Percentiles rank a stretch among this genome's conserved stretches.
These are phyloP conservation scores for Geranomyces variabilis DNA, from an alignment of 192 early-diverging fungal species.

Conservation along the genomic window DNA sequence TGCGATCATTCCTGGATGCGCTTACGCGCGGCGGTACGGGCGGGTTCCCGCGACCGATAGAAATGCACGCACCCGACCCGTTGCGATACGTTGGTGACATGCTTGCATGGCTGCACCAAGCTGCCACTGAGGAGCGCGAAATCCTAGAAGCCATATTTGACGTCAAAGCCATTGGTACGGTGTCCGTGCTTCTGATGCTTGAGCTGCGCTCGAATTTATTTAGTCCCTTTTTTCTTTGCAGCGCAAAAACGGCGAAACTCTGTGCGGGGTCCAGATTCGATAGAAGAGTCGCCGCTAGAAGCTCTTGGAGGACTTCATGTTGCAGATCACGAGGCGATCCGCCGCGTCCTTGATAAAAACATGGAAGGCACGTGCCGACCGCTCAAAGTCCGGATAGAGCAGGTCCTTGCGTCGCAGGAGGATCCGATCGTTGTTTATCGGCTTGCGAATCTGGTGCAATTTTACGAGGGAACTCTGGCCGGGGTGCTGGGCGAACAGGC, in stretches of 20 bases:
- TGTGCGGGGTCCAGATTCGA: neutral
- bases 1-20: slow-evolving; percentile 72
- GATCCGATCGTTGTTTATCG: slow-evolving; percentile 69
- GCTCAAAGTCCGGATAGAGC: slow-evolving; percentile 75
- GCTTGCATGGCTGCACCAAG: slow-evolving; percentile 96
- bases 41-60: slow-evolving; percentile 84
- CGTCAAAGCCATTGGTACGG: slow-evolving; percentile 37
- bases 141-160: slow-evolving; percentile 79
- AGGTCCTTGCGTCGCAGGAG: slow-evolving; percentile 70
- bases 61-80: slow-evolving; percentile 90
- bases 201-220: neutral
- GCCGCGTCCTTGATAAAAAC: slow-evolving; percentile 66
- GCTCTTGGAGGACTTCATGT: slow-evolving; percentile 11
- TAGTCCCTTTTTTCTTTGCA: neutral
- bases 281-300: slow-evolving; percentile 14
- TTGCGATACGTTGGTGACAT: slow-evolving; percentile 93
- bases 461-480: slow-evolving; percentile 71
- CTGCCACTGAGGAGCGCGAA: slow-evolving; percentile 83
- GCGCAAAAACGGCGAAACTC: slow-evolving; percentile 3
- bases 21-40: slow-evolving; percentile 75
- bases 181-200: neutral
- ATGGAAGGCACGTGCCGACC: slow-evolving; percentile 75
- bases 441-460: slow-evolving; percentile 74
- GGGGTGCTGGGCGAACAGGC: slow-evolving; percentile 60
- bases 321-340: slow-evolving; percentile 46